Base-by-base conservation (phyloP, 148 eudicot species). In the Vaccinium myrtillus region DNA sequence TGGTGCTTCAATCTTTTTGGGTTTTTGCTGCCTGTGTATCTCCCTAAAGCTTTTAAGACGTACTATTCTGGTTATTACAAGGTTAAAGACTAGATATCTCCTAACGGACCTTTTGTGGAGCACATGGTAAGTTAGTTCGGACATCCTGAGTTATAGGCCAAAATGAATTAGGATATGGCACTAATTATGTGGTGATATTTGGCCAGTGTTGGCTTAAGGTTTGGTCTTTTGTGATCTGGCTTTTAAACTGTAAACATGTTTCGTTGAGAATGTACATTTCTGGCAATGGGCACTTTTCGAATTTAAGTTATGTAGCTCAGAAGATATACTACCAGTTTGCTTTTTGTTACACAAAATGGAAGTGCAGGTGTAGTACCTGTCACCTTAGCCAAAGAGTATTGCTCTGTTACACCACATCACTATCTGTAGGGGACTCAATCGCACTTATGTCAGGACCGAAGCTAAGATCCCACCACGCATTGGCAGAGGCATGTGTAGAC, bases 1-100 rank as follows among this genome's bases (percentile, higher is more conserved):
- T 94, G 98, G 98, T 80, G 90, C 83, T 95, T 88, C 84, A 95
- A 94, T 89, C 84, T 95, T 86, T 94, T 94, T 82, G 96, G 96
- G 85, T 95, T 93, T 84, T 90, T 95, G 91, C 86, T 95, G 90
- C 98, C 98, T 32, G 89, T 95, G 43, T 94, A 87, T 82, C 93
- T 95, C n/a, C 98, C 96, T 15, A 93, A 74, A 86, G 94, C 96
- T 39, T 89, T 95, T 56, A 91, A 90, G 89, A 89, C 55, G 12
- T 93, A 95, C 78, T 95, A 92, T 71, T 80, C 86, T 65, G 79
- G 11, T 48, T 78, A 75, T 48, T 78, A 75, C 82, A 86, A 84
- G 88, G 88, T 75, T 82, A 53, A 84, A 81, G 49, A 81, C 18
- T 32, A 71, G 49, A 36, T 15, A 43, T 43, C 6, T 43, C 46